These are phyloP conservation scores for Suillus discolor DNA, from an alignment of 768 basidiomycete genomes.

Conservation along the genomic window DNA sequence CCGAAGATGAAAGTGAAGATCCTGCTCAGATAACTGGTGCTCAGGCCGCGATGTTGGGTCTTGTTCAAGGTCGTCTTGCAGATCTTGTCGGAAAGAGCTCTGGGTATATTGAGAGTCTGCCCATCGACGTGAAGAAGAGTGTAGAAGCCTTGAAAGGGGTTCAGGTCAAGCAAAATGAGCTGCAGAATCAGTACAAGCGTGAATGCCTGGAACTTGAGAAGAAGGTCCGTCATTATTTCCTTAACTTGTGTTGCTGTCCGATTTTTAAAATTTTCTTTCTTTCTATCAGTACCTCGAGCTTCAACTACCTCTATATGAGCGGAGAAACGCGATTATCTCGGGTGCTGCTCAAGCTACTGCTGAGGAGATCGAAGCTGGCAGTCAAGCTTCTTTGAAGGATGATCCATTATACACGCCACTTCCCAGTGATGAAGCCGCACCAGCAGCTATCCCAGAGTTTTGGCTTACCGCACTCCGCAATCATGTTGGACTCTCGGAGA, in stretches of 20 bases:
- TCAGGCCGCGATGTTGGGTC: constrained; percentile 71
- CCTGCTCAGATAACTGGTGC: constrained; percentile 44
- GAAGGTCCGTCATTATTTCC: constrained; percentile 59
- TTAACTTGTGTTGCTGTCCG: constrained; percentile 16
- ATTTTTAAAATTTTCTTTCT: constrained; percentile 9
- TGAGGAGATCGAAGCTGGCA: constrained; percentile 85
- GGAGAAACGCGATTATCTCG: constrained; percentile 81
- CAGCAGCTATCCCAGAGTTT: constrained; percentile 80
- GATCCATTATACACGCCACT: constrained; percentile 70
- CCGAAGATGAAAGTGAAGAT: constrained; percentile 54
- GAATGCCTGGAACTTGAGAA: constrained; percentile 96
- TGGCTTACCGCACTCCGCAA: constrained; percentile 97
- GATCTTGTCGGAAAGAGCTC: constrained; percentile 88
- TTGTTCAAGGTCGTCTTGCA: constrained; percentile 89
- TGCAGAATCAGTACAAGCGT: constrained; percentile 90
- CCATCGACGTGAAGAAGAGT: constrained; percentile 77
- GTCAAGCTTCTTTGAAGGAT: constrained; percentile 71
- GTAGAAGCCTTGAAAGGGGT: constrained; percentile 94
- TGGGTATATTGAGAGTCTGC: constrained; percentile 91
- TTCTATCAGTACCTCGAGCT: constrained; percentile 65
- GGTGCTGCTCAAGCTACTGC: constrained; percentile 71
- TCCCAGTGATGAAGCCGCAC: constrained; percentile 49
- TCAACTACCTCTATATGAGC: constrained; percentile 84
- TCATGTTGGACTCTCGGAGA: constrained; percentile 80
- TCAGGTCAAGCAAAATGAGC: constrained; percentile 86